Percentiles rank a stretch among this genome's conserved stretches.
These are phyloP conservation scores for Candida ortonii DNA, from an alignment of 805 yeast species.

Conservation along the genomic window DNA sequence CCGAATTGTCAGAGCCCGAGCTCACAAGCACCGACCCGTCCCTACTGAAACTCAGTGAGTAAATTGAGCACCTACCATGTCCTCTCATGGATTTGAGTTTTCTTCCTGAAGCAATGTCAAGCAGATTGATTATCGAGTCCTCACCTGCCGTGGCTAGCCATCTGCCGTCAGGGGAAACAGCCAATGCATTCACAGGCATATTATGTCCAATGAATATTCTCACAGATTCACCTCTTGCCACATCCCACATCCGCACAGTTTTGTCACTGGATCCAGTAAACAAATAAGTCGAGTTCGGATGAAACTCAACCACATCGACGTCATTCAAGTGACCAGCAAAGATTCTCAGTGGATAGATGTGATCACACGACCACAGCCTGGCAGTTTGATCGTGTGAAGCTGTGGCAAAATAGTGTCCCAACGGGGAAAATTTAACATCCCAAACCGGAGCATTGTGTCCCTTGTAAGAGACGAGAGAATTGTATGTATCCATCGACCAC, in stretches of 20 bases:
- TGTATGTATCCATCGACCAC: constrained; percentile 91
- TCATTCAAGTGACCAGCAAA: constrained; percentile 98
- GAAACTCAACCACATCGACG: constrained; percentile 92
- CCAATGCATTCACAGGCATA: constrained; percentile 79
- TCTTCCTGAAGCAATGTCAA: constrained; percentile 94
- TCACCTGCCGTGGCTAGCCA: constrained; percentile 96
- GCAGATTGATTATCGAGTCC: constrained; percentile 80
- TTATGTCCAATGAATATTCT: constrained; percentile 91
- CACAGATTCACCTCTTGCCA: constrained; percentile 81
- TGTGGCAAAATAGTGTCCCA: constrained; percentile 97
- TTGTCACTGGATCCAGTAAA: constrained; percentile 95
- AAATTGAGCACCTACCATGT: constrained; percentile 83
- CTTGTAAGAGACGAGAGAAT: constrained; percentile 87
- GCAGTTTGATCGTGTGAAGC: constrained; percentile 98
- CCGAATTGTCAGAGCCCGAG: constrained; percentile 89
- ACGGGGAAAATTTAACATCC: constrained; percentile 93
- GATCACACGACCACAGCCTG: constrained; percentile 96
- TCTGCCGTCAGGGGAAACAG: constrained; percentile 95
- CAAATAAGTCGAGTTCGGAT: constrained; percentile 92
- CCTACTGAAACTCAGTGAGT: constrained; percentile 77
- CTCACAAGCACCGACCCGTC: constrained; percentile 90
- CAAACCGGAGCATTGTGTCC: constrained; percentile 97
- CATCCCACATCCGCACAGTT: constrained; percentile 98
- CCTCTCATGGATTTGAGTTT: constrained; percentile 90
- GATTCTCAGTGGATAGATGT: constrained; percentile 89